A percentile compares a stretch with the other conserved stretches of the same genome.
These are phyloP conservation scores for Syncephalis fuscata DNA, from an alignment of 371 early-diverging fungal genomes.

Conservation along the genomic window DNA sequence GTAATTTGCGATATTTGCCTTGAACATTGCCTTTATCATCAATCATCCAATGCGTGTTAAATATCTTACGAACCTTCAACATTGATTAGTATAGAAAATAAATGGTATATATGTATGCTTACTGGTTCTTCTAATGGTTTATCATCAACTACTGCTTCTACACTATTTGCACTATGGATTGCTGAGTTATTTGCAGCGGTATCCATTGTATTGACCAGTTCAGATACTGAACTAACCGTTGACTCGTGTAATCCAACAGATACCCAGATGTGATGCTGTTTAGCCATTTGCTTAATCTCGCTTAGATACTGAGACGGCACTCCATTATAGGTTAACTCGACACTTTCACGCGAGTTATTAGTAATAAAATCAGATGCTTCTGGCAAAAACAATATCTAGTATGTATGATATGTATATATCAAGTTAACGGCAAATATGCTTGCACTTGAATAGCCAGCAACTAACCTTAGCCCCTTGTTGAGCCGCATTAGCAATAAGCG, in stretches of 20 bases:
- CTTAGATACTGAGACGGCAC: slow-evolving; percentile 27
- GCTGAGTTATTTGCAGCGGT: background rate
- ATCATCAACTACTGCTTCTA: background rate
- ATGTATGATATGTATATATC: background rate
- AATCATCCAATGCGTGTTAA: slow-evolving; percentile 57
- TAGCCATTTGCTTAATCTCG: slow-evolving; percentile 32
- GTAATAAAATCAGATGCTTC: slow-evolving; percentile 75
- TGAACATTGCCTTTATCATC: slow-evolving; percentile 33
- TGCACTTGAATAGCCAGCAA: too few relatives aligned
- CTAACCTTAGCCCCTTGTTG: slow-evolving; percentile 31
- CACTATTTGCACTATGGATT: background rate
- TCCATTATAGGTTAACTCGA: slow-evolving; percentile 21
- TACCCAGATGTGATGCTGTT: slow-evolving; percentile 42
- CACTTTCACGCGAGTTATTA: slow-evolving; percentile 20
- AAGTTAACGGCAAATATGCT: background rate
- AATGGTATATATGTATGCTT: background rate
- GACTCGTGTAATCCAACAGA: slow-evolving; percentile 59
- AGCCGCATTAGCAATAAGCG: slow-evolving; percentile 37
- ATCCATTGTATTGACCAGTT: slow-evolving; percentile 11
- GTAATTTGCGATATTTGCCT: slow-evolving; percentile 52
- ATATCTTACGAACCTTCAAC: slow-evolving; percentile 14
- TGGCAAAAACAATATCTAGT: slow-evolving; percentile 61
- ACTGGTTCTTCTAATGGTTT: too few relatives aligned
- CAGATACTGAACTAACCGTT: too few relatives aligned
- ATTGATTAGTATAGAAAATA: too few relatives aligned